Evolutionary conservation across 1,284 basidiomycete species (phyloP).

Genomic region (Chiua sp.): DNA sequence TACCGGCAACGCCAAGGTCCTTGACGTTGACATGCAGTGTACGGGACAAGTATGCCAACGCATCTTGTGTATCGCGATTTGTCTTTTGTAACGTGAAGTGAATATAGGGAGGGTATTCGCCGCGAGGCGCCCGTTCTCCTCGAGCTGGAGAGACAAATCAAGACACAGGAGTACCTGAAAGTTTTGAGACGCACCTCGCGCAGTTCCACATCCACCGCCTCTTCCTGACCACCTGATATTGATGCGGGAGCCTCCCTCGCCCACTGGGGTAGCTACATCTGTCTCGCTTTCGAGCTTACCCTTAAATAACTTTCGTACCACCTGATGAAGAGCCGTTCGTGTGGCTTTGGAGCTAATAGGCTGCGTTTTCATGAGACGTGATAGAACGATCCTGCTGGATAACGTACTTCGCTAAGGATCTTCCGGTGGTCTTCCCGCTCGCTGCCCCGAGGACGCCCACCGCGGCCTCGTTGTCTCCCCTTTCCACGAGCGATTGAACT

Average conservation of each 20-base stretch:
- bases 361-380: slow-evolving; percentile 47
- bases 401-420: slow-evolving; percentile 80
- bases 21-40: slow-evolving; percentile 76
- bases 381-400: slow-evolving; percentile 15
- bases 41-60: slow-evolving; percentile 80
- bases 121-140: slow-evolving; percentile 54
- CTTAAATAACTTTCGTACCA: slow-evolving; percentile 80
- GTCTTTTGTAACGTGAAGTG: slow-evolving; percentile 98
- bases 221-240: slow-evolving; percentile 74
- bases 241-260: slow-evolving; percentile 71
- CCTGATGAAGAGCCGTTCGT: slow-evolving; percentile 84
- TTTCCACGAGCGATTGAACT: slow-evolving; percentile 51
- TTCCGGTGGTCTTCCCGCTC: slow-evolving; percentile 68
- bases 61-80: slow-evolving; percentile 97
- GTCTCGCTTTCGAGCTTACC: slow-evolving; percentile 88
- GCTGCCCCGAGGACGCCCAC: slow-evolving; percentile 41
- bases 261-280: slow-evolving; percentile 53
- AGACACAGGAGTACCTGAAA: neutral
- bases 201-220: slow-evolving; percentile 46
- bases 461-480: slow-evolving; percentile 46
- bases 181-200: slow-evolving; percentile 33
- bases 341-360: slow-evolving; percentile 83
- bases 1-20: slow-evolving; percentile 91
- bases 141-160: slow-evolving; percentile 29
- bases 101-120: slow-evolving; percentile 86